Evolutionary conservation across 176 grass and related monocot genomes (phyloP), one percentile per base, ranked within the genome.

Genomic region (Juncus inflexus): DNA sequence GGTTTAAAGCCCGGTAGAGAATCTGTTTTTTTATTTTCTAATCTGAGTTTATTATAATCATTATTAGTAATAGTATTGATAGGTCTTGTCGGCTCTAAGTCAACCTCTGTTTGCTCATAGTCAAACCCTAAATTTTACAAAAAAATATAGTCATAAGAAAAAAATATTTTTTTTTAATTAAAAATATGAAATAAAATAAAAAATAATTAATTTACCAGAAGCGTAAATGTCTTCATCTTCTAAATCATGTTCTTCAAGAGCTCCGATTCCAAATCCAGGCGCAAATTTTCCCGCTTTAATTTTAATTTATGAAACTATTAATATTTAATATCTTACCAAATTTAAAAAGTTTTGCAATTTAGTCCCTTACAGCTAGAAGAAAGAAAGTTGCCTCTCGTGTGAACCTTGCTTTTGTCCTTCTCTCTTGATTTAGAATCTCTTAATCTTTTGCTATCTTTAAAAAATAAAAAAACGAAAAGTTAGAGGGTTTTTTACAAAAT

Each of bases 151-250:
- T n/a, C n/a, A n/a, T n/a, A n/a, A n/a, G n/a, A n/a, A n/a, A n/a
- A n/a, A n/a, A n/a, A n/a, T n/a, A n/a, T n/a, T n/a, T n/a, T n/a
- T n/a, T n/a, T n/a, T n/a, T n/a, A n/a, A n/a, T n/a, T n/a, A n/a
- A n/a, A n/a, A n/a, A n/a, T n/a, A n/a, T n/a, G 10, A 59, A 43
- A 15, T 40, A 43, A 15, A 56, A 59, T 71, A 5, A 41, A 42
- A 39, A 71, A 82, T 76, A 75, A 64, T 37, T 60, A n/a, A 71
- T 61, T 80, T 81, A 91, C 92, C 85, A 61, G 92, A 97, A 74
- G 92, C 85, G 77, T 97, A 97, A 89, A 91, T 91, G 72, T 97
- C 92, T 64, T 97, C 92, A 71, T 97, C 92, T 84, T 97, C 92
- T 74, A 84, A 73, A 89, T 87, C 92, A 84, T 91, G 85, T 66